Evolutionary conservation across 2,329 filamentous ascomycete species (phyloP), one percentile per base, ranked within the genome.

Genomic region (Hypoxylon sp.): DNA sequence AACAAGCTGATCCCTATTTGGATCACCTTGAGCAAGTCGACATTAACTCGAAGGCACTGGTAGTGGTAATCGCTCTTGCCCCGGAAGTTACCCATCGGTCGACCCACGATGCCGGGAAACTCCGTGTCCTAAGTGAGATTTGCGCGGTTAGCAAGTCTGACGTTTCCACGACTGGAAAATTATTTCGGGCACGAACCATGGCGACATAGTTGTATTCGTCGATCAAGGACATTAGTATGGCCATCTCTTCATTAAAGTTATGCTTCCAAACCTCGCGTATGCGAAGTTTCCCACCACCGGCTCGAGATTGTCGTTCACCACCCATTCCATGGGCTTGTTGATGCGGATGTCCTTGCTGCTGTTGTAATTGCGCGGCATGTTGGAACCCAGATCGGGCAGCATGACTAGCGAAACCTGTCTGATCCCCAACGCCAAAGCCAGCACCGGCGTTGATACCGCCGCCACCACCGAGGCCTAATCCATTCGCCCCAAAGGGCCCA

Each of bases 1-100:
- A 98, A 98, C 15, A 99, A 85, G 2, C 95, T 97, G 74, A 99
- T 91, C 65, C 96, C 96, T 64, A 99, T 91, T 79, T 99, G 96
- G 71, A 99, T 98, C 73, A 98, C 94, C 80, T 97, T 98, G 76
- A 99, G 88, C 77, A 99, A 89, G 78, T 99, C 96, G 76, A 99
- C 96, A 78, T 99, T 99, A 75, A 94, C 97, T 68, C 96, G 92
- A 51, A 99, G 86, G 67, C 95, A 98, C 84, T 99, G 96, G 82
- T 99, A 99, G 79, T 99, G 96, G 78, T 99, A 99, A 76, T 98
- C 95, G 72, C 94, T 96, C 83, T 98, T 98, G 65, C 93, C 96
- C 66, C 92, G 89, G 80, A 99, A 99, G 62, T 92, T 90, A 53
- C 96, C 96, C 86, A 99, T 98, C 1, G 96, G 96, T 73, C 96